Base-by-base conservation (phyloP, 2,329 filamentous ascomycete species). In the Monosporascus sp. region DNA sequence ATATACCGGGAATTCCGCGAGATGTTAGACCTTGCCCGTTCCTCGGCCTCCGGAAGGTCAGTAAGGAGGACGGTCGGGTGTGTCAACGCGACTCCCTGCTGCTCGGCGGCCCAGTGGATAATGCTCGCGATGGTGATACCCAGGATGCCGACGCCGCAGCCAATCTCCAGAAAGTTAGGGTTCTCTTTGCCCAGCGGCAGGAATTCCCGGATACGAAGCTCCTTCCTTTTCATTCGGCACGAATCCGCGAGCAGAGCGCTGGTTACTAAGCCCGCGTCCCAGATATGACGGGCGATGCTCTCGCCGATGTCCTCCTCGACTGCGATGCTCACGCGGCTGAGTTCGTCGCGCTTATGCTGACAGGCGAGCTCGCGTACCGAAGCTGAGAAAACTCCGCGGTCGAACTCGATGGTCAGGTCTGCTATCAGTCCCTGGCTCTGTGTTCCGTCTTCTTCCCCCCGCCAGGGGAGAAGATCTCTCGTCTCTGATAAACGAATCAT, bases 211-310 rank as follows among this genome's bases (percentile, higher is more conserved):
- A 60, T 60, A 20, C 5, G 50, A 11, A 6, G 7, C 5, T n/a
- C 31, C 17, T 31, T 28, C 8, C 57, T 51, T 7, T 38, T 24
- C 8, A 46, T 55, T 4, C 52, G 53, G 24, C 60, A 62, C 0
- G 55, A 52, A 22, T 66, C 63, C 1, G 66, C 67, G 11, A 78
- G 48, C 11, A 72, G 60, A 1, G 70, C 70, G 1, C 74, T 67
- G 1, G 76, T 74, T 6, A 78, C 69, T 9, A 83, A 68, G 1
- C 81, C 81, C 1, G 74, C 80, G 50, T 84, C 81, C 81, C 81
- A 84, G 6, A 84, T 71, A 55, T 84, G 80, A 3, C 80, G 74
- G 0, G 80, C 80, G 51, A 84, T 83, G 61, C 79, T 82, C 66
- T 84, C 80, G 15, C 79, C 80, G 9, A 84, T 75, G 50, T 82